Conservation (phyloP, 768 basidiomycete species). For the Plicaturopsis crispa region DNA sequence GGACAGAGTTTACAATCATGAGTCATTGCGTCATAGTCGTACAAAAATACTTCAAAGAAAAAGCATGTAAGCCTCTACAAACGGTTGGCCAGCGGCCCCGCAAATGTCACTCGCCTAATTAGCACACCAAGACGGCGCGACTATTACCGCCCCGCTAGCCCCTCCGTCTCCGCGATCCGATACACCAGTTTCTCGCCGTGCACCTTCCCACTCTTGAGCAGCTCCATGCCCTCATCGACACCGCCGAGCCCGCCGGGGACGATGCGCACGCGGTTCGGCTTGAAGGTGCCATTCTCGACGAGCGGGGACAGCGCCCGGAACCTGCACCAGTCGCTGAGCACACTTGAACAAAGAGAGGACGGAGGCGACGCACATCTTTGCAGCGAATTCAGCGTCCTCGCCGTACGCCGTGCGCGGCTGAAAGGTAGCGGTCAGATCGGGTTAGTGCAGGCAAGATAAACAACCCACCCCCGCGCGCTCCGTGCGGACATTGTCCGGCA, state of each 20-base stretch:
- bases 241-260: constrained; percentile 32
- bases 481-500: too few species aligned
- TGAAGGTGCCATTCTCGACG: neutral
- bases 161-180: constrained; percentile 28
- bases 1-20: too few species aligned
- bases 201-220: constrained; percentile 25
- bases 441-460: neutral
- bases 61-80: too few species aligned
- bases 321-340: too few species aligned
- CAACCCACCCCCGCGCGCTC: neutral
- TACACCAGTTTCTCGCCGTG: constrained; percentile 38
- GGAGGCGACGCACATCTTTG: too few species aligned
- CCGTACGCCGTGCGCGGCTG: neutral
- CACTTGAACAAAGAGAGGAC: too few species aligned
- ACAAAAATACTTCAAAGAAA: too few species aligned
- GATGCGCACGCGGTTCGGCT: constrained; percentile 36
- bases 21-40: too few species aligned
- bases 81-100: too few species aligned
- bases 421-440: neutral
- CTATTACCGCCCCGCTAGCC: too few species aligned
- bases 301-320: neutral
- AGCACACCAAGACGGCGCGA: too few species aligned
- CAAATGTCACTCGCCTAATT: too few species aligned
- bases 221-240: constrained; percentile 26
- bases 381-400: neutral